Evolutionary conservation across 2,329 filamentous ascomycete genomes (phyloP).

Genomic region (Fusarium graminum): DNA sequence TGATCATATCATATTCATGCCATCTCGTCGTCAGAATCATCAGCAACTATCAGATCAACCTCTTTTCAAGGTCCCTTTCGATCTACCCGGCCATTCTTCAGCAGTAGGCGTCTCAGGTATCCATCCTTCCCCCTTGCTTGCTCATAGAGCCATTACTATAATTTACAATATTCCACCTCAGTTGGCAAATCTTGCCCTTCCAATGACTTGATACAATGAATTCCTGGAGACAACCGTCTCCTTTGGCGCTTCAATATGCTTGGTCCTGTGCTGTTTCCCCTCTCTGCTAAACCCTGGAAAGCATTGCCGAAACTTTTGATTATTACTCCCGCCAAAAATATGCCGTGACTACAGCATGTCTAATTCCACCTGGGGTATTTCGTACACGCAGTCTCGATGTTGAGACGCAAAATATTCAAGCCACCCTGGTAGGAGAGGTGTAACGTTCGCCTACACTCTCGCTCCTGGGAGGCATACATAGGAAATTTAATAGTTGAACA

Average conservation of each 20-base stretch:
- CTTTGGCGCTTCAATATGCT: constrained; percentile 33
- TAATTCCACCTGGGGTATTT: constrained; percentile 50
- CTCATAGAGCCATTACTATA: constrained; percentile 45
- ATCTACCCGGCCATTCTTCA: constrained; percentile 20
- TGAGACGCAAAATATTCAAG: constrained; percentile 46
- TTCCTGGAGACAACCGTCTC: constrained; percentile 34
- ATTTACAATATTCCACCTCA: constrained; percentile 45
- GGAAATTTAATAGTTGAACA: constrained; percentile 31
- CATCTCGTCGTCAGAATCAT: constrained; percentile 52
- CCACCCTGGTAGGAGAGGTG: constrained; percentile 21
- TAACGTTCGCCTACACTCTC: constrained; percentile 15
- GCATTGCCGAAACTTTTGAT: constrained; percentile 44
- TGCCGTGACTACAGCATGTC: constrained; percentile 48
- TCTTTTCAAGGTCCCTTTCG: constrained; percentile 28
- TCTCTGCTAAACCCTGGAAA: constrained; percentile 42
- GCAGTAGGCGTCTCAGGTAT: constrained; percentile 21
- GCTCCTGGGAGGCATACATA: constrained; percentile 25
- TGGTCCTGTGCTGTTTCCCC: constrained; percentile 35
- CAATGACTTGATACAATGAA: constrained; percentile 38
- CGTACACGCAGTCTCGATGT: constrained; percentile 50
- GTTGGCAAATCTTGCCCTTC: constrained; percentile 28
- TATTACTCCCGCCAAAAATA: constrained; percentile 47
- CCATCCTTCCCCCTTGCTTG: constrained; percentile 26
- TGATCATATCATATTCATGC: constrained; percentile 54
- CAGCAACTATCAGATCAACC: constrained; percentile 48